Base-by-base conservation (phyloP, 202 grass and related monocot species). In the Musa balbisiana region DNA sequence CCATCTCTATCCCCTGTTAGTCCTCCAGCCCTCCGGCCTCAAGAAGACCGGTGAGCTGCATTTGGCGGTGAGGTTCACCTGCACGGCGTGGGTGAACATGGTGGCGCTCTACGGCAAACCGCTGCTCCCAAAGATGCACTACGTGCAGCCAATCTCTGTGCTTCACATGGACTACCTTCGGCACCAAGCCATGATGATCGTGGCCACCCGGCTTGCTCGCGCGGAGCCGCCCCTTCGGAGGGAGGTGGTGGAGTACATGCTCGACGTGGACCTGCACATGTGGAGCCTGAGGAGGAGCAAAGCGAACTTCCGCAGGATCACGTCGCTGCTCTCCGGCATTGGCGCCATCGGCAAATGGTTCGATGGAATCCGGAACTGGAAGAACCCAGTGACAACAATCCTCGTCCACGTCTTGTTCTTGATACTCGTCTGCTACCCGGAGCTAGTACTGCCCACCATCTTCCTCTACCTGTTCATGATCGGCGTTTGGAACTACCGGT, bases 11-110 rank as follows among this genome's bases (percentile, higher is more conserved):
- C 95, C 91, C 26, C 83, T 99, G 82, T 77, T 99, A 9, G 89
- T 85, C 71, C 85, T 99, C 3, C 86, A 88, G 54, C 55, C 53
- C 8, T 87, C 88, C 13, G 95, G 95, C 16, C 85, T 99, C 49
- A 94, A 92, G 78, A 99, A 99, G 91, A 88, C 87, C 1, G 95
- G 95, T 0, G 95, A 99, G 75, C 69, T 99, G 49, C 95, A 99
- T 79, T 77, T 99, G 74, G 91, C 95, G 1, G 83, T 99, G 79
- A 72, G 95, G 33, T 99, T 99, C 80, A 94, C 95, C 1, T 99
- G 95, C 84, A 99, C 87, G 4, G 91, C 95, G 9, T 99, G 95
- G 95, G 85, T 95, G 20, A 99, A 99, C 87, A 99, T 99, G 95
- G 79, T 99, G 52, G 76, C 80, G 9, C 78, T 91, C 55, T 99